Evolutionary conservation across 2,329 filamentous ascomycete genomes (phyloP), one percentile per base, ranked within the genome.

Genomic region (Davidsoniella neocaledoniae): DNA sequence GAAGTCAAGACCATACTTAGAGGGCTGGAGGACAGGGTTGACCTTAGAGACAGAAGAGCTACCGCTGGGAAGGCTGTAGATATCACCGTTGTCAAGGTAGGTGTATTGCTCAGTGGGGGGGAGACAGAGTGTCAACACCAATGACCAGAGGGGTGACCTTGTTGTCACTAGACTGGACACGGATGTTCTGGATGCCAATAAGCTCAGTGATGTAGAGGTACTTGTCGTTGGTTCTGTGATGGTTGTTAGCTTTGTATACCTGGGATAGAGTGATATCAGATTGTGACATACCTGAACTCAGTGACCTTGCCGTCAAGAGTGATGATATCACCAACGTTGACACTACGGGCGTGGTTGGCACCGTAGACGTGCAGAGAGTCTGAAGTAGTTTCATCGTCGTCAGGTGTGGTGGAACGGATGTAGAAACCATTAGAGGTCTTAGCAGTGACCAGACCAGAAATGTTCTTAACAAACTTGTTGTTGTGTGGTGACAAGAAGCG

Each of bases 171-270:
- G 74, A 77, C 14, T 76, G 56, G 21, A 76, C 65, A 10, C 63
- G 63, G 46, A 78, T 64, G 55, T 78, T 71, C 23, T 61, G 63
- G 0, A 80, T 77, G 2, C 64, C 68, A 41, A 63, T 68, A 54
- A 85, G 68, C 63, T 85, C 74, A 2, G 79, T 83, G 5, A 82
- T 65, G 60, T 73, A 79, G 23, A 81, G 59, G 60, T 83, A 80
- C 48, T 68, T 68, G 14, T 65, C 62, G 45, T 61, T 70, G 2
- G 72, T 74, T 49, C 79, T 69, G 55, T 60, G 65, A 19, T 17
- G 10, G 29, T 12, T 25, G 48, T 55, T 48, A 54, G 55, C 51
- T 4, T 43, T 25, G 7, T 29, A 29, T 29, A 5, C 10, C 21
- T 29, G 38, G 10, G 12, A 14, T 17, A 10, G n/a, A 12, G n/a